phyloP scores from a whole-genome alignment of 495 filamentous ascomycete genomes.

The Tuber borchii region DNA sequence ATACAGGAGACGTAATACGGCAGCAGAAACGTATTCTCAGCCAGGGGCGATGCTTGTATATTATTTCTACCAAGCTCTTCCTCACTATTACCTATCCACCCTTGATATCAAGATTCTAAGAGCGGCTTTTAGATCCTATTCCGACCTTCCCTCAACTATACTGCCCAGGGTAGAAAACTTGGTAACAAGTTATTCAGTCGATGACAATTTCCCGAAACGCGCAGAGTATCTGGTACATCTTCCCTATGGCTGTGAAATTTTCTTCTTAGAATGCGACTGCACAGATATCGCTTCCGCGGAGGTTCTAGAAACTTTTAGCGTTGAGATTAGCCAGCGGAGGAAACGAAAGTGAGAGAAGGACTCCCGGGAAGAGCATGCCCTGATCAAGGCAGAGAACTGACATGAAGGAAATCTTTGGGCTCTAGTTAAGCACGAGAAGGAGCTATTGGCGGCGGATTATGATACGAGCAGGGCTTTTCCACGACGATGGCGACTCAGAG shows the following conservation, averaged over 20 bases:
- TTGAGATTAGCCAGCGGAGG: slow-evolving; percentile 70
- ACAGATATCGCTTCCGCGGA: slow-evolving; percentile 76
- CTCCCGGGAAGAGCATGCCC: slow-evolving; percentile 78
- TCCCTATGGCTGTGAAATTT: slow-evolving; percentile 86
- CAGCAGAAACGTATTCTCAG: neutral
- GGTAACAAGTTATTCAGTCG: slow-evolving; percentile 81
- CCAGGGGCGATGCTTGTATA: slow-evolving; percentile 49
- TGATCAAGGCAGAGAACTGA: slow-evolving; percentile 67
- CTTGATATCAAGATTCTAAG: slow-evolving; percentile 94
- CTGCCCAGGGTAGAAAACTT: slow-evolving; percentile 88
- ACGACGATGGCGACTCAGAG: neutral
- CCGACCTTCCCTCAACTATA: slow-evolving; percentile 77
- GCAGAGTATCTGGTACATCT: slow-evolving; percentile 88
- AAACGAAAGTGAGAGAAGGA: slow-evolving; percentile 82
- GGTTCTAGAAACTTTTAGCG: slow-evolving; percentile 62
- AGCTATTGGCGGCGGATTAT: neutral
- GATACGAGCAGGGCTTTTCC: neutral
- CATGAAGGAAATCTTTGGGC: neutral
- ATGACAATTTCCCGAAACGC: slow-evolving; percentile 78
- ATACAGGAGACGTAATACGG: slow-evolving; percentile 15
- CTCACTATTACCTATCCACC: slow-evolving; percentile 86
- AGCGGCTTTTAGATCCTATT: slow-evolving; percentile 76
- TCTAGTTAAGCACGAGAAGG: neutral
- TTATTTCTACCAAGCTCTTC: slow-evolving; percentile 83
- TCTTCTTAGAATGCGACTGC: slow-evolving; percentile 95